A percentile compares a stretch with the other conserved stretches of the same genome.
phyloP scores from a whole-genome alignment of 768 basidiomycete genomes.

The Flagelloscypha sp. region DNA sequence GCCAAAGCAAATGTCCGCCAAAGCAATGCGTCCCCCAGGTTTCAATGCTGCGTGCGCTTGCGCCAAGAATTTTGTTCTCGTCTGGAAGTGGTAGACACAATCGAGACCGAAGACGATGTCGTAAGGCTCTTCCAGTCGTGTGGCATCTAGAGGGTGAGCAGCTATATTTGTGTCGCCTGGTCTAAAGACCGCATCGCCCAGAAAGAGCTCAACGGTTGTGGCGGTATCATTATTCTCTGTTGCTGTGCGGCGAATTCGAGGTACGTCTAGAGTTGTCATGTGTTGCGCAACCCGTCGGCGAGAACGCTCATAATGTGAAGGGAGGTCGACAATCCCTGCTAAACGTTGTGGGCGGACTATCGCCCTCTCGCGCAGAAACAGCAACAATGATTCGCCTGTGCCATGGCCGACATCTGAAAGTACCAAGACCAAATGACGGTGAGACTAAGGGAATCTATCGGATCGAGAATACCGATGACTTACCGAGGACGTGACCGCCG shows the following conservation, averaged over 20 bases:
- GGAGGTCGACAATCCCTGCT: constrained; percentile 51
- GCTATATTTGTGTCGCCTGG: constrained; percentile 10
- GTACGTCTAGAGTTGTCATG: no score
- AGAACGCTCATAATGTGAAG: constrained; percentile 39
- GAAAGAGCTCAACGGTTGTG: constrained; percentile 31
- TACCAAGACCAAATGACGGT: constrained; percentile 2
- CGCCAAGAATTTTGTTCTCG: constrained; percentile 41
- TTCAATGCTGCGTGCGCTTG: constrained; percentile 40
- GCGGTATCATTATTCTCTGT: constrained; percentile 11
- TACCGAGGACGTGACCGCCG: constrained; percentile 50
- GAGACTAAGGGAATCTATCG: constrained; percentile 1
- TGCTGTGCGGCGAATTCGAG: background rate
- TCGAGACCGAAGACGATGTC: constrained; percentile 53
- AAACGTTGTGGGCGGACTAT: constrained; percentile 40
- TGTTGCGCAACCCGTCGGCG: constrained; percentile 26
- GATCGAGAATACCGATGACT: constrained; percentile 4
- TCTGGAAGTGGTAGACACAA: constrained; percentile 62
- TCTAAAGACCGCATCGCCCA: constrained; percentile 44
- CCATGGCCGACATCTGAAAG: constrained; percentile 58
- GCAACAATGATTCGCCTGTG: constrained; percentile 55
- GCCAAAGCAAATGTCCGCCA: constrained; percentile 56
- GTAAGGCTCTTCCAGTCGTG: constrained; percentile 21
- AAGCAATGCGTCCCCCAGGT: constrained; percentile 44
- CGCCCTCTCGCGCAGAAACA: constrained; percentile 38
- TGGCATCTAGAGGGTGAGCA: constrained; percentile 44